Conservation (phyloP, 2,329 filamentous ascomycete species). For the Exophiala xenobiotica region DNA sequence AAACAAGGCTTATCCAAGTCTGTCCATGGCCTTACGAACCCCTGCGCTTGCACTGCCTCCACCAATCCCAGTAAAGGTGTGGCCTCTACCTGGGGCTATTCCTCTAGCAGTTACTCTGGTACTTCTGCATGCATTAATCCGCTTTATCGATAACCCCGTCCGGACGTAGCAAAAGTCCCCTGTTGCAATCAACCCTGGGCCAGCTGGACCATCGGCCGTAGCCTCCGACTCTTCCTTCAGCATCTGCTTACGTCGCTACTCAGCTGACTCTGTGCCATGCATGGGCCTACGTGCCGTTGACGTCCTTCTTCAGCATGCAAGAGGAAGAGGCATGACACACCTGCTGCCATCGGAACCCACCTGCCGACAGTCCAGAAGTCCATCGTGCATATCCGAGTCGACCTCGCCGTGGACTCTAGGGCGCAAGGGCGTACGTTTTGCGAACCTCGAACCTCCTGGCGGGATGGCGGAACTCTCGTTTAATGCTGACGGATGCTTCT, state of each 20-base stretch:
- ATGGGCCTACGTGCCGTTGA: too few relatives aligned
- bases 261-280: too few relatives aligned
- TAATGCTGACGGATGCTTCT: too few relatives aligned
- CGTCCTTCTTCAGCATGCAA: too few relatives aligned
- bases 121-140: neutral
- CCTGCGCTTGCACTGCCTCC: slow-evolving; percentile 8
- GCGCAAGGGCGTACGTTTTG: neutral
- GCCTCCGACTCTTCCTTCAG: neutral
- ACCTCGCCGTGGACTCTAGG: neutral
- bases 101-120: neutral
- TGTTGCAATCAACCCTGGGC: neutral
- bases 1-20: neutral
- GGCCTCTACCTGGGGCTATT: neutral
- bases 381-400: neutral
- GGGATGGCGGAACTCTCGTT: neutral
- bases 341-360: neutral
- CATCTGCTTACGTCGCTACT: neutral
- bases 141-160: neutral
- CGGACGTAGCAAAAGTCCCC: neutral
- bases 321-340: too few relatives aligned
- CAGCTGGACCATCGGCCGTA: neutral
- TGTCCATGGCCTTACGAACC: neutral
- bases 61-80: slow-evolving; percentile 5
- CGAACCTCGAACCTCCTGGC: neutral
- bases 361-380: neutral